A percentile compares a stretch with the other conserved stretches of the same genome.
These are phyloP conservation scores for Lodderomyces oxycetoniae DNA, from an alignment of 1,139 yeast genomes.

Conservation along the genomic window DNA sequence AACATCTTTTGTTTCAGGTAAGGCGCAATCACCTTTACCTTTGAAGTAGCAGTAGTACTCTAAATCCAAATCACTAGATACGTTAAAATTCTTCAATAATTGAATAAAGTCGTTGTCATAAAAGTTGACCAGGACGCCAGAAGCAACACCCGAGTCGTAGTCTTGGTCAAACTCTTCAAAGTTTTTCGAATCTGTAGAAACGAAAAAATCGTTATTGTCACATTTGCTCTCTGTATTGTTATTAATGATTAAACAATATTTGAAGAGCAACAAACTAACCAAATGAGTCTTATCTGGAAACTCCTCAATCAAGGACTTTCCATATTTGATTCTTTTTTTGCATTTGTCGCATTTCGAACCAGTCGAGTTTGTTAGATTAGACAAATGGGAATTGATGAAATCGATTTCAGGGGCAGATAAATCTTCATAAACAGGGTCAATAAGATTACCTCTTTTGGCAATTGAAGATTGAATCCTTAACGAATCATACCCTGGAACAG, in stretches of 20 bases:
- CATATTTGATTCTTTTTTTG: slow-evolving; percentile 32
- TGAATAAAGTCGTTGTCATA: slow-evolving; percentile 40
- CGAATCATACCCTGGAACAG: slow-evolving; percentile 20
- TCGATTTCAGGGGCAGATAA: slow-evolving; percentile 28
- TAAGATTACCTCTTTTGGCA: slow-evolving; percentile 16
- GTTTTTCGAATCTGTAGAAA: slow-evolving; percentile 30
- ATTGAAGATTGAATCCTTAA: slow-evolving; percentile 19
- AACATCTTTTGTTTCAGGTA: slow-evolving; percentile 29
- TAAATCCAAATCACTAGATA: slow-evolving; percentile 34
- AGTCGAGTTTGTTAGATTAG: slow-evolving; percentile 23
- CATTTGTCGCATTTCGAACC: slow-evolving; percentile 35
- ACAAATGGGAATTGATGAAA: slow-evolving; percentile 27
- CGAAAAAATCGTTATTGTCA: slow-evolving; percentile 35
- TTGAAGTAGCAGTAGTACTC: slow-evolving; percentile 33
- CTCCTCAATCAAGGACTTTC: slow-evolving; percentile 23
- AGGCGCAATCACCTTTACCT: slow-evolving; percentile 20
- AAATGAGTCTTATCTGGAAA: slow-evolving; percentile 35
- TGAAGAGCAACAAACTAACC: slow-evolving; percentile 32
- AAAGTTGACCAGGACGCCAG: slow-evolving; percentile 25
- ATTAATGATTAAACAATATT: slow-evolving; percentile 29
- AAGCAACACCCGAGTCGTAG: slow-evolving; percentile 24
- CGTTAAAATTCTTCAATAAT: slow-evolving; percentile 32
- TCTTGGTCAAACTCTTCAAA: slow-evolving; percentile 16
- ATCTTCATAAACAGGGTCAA: slow-evolving; percentile 24
- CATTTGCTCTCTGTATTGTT: slow-evolving; percentile 31